Evolutionary conservation across 257 asterid species (phyloP), one percentile per base, ranked within the genome.

Genomic region (Ligustrum vulgare): DNA sequence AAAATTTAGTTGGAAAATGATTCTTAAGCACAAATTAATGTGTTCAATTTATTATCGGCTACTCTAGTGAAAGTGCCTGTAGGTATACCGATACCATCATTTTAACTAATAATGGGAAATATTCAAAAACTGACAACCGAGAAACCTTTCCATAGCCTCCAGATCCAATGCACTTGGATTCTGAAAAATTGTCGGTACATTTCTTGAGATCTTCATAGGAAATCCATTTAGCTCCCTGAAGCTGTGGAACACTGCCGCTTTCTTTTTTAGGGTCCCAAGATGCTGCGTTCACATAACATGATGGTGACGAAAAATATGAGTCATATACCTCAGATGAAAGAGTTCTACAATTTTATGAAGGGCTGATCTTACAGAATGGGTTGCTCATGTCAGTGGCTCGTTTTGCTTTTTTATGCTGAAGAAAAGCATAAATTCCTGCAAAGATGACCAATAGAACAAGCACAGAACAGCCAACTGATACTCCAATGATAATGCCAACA

Each of bases 61-160:
- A 15, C 47, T 49, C 64, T 18, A 36, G 58, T 12, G 33, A 3
- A 47, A 15, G 34, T 68, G 9, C 28, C 54, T 23, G 31, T 36
- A 37, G 34, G 37, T 23, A 69, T 47, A 43, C 66, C 18, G 25
- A 37, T 41, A 60, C 22, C 16, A 23, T 51, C 33, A 45, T 5
- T 75, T 68, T 51, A 35, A 15, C 23, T 16, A 5, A 13, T 11
- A 45, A 15, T 69, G 31, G 28, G 67, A 77, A 51, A 10, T 68
- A 16, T 68, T 34, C 23, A 22, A 51, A 73, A 20, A 20, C 4
- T 2, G 69, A 63, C 45, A 78, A 72, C 35, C 28, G n/a, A 36
- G 2, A 39, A 77, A 92, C 98, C 92, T 93, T 93, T 77, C 98
- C 97, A 45, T 93, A 93, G 75, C 98, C 98, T 65, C 98, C 98